These are phyloP conservation scores for Ochromonas danica DNA, from an alignment of 108 stramenopile species.

Conservation along the genomic window DNA sequence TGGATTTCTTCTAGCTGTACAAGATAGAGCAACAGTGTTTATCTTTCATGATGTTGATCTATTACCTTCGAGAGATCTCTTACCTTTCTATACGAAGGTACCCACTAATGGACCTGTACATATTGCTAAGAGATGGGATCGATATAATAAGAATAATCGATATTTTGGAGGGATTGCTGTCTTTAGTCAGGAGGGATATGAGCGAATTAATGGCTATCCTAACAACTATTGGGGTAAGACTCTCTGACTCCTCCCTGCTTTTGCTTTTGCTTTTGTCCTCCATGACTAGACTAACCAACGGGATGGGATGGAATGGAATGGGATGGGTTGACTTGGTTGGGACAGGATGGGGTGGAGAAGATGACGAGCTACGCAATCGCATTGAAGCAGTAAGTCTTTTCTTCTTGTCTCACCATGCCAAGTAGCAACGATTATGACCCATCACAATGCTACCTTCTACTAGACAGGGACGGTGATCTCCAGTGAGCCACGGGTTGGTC, in stretches of 20 bases:
- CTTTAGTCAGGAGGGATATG: conserved; percentile 74
- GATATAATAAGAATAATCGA: conserved; percentile 91
- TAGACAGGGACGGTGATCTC: neutral
- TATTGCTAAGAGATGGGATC: conserved; percentile 93
- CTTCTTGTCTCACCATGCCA: neutral
- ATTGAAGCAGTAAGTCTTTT: conserved; percentile 12
- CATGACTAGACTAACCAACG: no score
- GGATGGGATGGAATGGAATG: no score
- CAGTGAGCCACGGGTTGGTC: conserved; percentile 30
- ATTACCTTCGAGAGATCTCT: conserved; percentile 72
- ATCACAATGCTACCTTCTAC: neutral
- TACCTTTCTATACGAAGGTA: conserved; percentile 70
- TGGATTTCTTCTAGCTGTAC: conserved; percentile 82
- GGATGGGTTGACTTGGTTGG: neutral
- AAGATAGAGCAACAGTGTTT: conserved; percentile 59
- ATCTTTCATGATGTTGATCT: conserved; percentile 98
- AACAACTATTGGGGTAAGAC: conserved; percentile 88
- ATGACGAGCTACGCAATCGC: conserved; percentile 90
- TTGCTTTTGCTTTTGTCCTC: no score
- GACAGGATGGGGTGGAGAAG: conserved; percentile 92
- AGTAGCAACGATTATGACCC: neutral
- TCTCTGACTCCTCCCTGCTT: neutral
- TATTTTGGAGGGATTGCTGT: conserved; percentile 96
- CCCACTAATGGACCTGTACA: conserved; percentile 77
- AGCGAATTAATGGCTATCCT: conserved; percentile 93